These are phyloP conservation scores for Knoxdaviesia capensis DNA, from an alignment of 2,329 filamentous ascomycete species.

Conservation along the genomic window DNA sequence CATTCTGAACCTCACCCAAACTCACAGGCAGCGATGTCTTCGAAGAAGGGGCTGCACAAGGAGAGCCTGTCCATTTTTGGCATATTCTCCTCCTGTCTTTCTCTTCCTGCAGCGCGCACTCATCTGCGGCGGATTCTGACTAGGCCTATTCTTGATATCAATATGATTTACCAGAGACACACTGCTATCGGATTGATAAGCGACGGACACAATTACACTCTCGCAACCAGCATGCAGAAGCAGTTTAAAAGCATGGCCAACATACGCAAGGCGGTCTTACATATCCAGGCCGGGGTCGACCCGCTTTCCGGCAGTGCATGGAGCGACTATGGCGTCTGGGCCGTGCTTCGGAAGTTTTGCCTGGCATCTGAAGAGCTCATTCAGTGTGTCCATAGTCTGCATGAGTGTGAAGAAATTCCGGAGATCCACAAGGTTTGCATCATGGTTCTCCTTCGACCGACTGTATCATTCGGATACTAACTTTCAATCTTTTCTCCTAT, in stretches of 20 bases:
- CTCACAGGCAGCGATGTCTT: conserved; percentile 1
- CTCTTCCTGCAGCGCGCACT: conserved; percentile 59
- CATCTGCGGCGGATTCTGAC: conserved; percentile 65
- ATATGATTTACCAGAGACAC: conserved; percentile 51
- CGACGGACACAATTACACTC: conserved; percentile 42
- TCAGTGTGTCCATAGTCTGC: too few relatives aligned
- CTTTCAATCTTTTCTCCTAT: too few relatives aligned
- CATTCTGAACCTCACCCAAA: conserved; percentile 69
- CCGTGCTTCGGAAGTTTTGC: conserved; percentile 4
- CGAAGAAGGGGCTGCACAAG: conserved; percentile 37
- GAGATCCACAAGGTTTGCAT: too few relatives aligned
- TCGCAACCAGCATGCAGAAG: conserved; percentile 33
- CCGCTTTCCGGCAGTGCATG: conserved; percentile 23
- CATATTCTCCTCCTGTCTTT: conserved; percentile 54
- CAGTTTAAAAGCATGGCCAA: conserved; percentile 56
- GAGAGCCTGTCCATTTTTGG: conserved; percentile 73
- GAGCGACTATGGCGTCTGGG: conserved; percentile 51
- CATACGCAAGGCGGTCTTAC: conserved; percentile 45
- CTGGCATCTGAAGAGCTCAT: background rate
- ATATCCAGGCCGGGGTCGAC: conserved; percentile 61
- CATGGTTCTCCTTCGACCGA: too few relatives aligned
- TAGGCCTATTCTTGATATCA: conserved; percentile 50
- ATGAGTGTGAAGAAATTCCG: too few relatives aligned
- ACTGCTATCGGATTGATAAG: conserved; percentile 47
- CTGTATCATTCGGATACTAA: too few relatives aligned